Percentiles rank a stretch among this genome's conserved stretches.
phyloP scores from a whole-genome alignment of 768 basidiomycete genomes.

The Jaapia argillacea region DNA sequence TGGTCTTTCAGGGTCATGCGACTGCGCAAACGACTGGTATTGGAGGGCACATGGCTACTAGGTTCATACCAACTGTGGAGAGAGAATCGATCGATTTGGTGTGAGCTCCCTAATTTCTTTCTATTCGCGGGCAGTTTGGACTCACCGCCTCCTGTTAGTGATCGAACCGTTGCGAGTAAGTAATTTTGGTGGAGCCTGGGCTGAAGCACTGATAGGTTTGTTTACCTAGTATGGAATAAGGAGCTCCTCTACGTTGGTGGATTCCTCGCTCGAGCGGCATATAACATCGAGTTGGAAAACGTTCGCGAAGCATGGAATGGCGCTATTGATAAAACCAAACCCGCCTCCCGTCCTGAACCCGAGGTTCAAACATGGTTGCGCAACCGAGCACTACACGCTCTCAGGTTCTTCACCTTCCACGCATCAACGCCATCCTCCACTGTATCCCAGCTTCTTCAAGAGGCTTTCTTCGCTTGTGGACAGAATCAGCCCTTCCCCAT shows the following conservation, averaged over 20 bases:
- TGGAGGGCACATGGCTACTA: conserved; percentile 57
- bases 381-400: conserved; percentile 59
- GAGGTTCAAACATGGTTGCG: conserved; percentile 43
- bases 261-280: conserved; percentile 70
- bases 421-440: conserved; percentile 79
- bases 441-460: conserved; percentile 62
- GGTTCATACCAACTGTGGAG: conserved; percentile 95
- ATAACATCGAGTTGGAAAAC: conserved; percentile 68
- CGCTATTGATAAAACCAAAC: conserved; percentile 18
- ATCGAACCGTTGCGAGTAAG: conserved; percentile 71
- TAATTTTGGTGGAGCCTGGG: no score
- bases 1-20: no score
- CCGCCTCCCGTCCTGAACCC: conserved; percentile 18
- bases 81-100: conserved; percentile 87
- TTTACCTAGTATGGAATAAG: conserved; percentile 77
- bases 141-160: conserved; percentile 30
- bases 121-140: not conserved
- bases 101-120: no score
- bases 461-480: conserved; percentile 69
- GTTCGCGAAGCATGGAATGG: conserved; percentile 54
- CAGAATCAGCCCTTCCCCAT: conserved; percentile 46
- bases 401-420: conserved; percentile 87
- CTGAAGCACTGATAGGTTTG: conserved; percentile 5
- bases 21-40: conserved; percentile 89
- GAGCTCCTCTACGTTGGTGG: conserved; percentile 84